Evolutionary conservation across 257 asterid species (phyloP), one percentile per base, ranked within the genome.

Genomic region (Forsythia suspensa): DNA sequence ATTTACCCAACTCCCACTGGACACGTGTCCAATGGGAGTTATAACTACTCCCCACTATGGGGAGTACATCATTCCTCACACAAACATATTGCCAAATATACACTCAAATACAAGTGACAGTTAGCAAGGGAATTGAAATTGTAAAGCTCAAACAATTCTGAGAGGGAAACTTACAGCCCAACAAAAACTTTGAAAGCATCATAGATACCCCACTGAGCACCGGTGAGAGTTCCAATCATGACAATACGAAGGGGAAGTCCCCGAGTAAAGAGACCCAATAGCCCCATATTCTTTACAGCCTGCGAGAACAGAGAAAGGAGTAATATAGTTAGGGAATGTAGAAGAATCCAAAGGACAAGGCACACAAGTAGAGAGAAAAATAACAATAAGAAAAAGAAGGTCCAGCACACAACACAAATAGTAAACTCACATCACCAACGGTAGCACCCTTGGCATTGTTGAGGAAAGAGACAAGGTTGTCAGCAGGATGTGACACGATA

Each of bases 191-290:
- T 94, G 91, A 94, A 92, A 63, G 98, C 97, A 76, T 94, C 98
- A 72, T 94, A 94, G 88, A 94, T 88, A 38, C 98, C 98, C 98
- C 98, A 94, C 71, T 94, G 98, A n/a, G 97, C 96, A 70, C 98
- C 98, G n/a, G 98, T 92, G 52, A 94, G 97, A 55, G 98, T 94
- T 42, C 98, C 98, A 78, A 94, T 92, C 98, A 94, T 94, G 82
- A 94, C 97, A 74, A 94, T 94, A 81, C 98, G 96, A 36, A 94
- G 92, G 81, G 97, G 98, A 76, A 94, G 97, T 4, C 98, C 98
- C 36, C 98, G 88, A 1, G 97, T 94, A 81, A 90, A 92, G 72
- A 94, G 92, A 63, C 97, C 97, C 90, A 41, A 4, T 48, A 94
- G 38, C 10, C 98, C 98, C 4, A 94, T 82, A 86, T 94, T 92